Conservation (phyloP, 352 stramenopile genomes). For the Phytophthora brassicae region DNA sequence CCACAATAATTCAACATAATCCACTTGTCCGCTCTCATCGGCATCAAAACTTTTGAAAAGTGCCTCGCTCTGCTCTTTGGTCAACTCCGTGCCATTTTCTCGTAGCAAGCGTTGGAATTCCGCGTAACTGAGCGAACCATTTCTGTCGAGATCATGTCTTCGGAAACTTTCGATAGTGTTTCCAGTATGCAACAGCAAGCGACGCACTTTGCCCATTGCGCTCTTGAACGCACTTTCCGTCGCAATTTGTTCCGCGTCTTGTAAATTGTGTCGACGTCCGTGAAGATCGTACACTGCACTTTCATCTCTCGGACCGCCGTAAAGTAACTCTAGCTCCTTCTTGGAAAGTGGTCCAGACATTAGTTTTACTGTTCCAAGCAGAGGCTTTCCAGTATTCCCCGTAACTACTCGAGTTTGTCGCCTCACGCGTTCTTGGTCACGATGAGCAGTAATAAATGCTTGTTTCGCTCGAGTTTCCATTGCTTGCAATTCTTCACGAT, state of each 20-base stretch:
- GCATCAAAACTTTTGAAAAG: slow-evolving; percentile 55
- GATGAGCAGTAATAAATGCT: slow-evolving; percentile 39
- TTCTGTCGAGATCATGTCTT: slow-evolving; percentile 49
- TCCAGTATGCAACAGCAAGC: slow-evolving; percentile 25
- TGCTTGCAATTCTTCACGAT: slow-evolving; percentile 40
- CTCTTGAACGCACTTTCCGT: slow-evolving; percentile 40
- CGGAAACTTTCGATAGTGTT: slow-evolving; percentile 44
- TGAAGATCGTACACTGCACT: slow-evolving; percentile 68
- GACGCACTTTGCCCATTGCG: slow-evolving; percentile 61
- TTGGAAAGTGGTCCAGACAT: slow-evolving; percentile 49
- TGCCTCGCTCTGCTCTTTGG: slow-evolving; percentile 40
- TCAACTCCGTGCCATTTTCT: slow-evolving; percentile 31
- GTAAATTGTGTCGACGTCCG: slow-evolving; percentile 42
- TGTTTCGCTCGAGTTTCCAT: slow-evolving; percentile 49
- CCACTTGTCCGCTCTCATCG: slow-evolving; percentile 48
- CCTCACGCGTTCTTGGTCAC: slow-evolving; percentile 48
- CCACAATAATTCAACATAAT: slow-evolving; percentile 68
- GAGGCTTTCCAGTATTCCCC: slow-evolving; percentile 35
- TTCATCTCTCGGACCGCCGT: slow-evolving; percentile 1
- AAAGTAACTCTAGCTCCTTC: slow-evolving; percentile 39
- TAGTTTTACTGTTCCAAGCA: slow-evolving; percentile 34
- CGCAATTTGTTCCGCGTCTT: slow-evolving; percentile 29
- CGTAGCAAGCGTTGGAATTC: slow-evolving; percentile 48
- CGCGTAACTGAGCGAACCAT: slow-evolving; percentile 43
- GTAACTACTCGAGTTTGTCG: slow-evolving; percentile 33